A percentile compares a stretch with the other conserved stretches of the same genome.
phyloP scores from a whole-genome alignment of 805 yeast genomes.

The Candida oleophila region DNA sequence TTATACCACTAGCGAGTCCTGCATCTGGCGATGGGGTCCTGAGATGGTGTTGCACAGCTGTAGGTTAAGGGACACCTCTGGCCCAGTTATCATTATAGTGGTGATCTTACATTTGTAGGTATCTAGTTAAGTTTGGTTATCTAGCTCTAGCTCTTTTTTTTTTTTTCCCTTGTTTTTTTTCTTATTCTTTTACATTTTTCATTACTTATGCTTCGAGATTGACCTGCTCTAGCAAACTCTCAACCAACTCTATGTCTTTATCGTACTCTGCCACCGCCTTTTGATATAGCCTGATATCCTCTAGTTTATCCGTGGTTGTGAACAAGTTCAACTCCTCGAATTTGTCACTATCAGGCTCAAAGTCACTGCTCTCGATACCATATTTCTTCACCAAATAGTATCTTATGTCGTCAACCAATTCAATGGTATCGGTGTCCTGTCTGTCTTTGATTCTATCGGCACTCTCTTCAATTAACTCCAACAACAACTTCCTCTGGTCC shows the following conservation, averaged over 20 bases:
- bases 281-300: slow-evolving; percentile 17
- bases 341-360: slow-evolving; percentile 19
- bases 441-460: slow-evolving; percentile 58
- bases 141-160: neutral
- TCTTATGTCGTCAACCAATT: slow-evolving; percentile 73
- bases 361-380: slow-evolving; percentile 25
- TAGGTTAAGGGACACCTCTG: too few species aligned
- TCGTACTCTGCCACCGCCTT: slow-evolving; percentile 18
- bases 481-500: slow-evolving; percentile 24
- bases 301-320: slow-evolving; percentile 4
- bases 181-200: neutral
- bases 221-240: slow-evolving; percentile 24
- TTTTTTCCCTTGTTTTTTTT: neutral
- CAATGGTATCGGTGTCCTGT: slow-evolving; percentile 78
- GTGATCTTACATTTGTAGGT: too few species aligned
- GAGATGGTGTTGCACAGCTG: too few species aligned
- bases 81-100: too few species aligned
- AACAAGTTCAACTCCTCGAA: slow-evolving; percentile 9
- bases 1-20: too few species aligned
- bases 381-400: slow-evolving; percentile 52
- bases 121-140: too few species aligned
- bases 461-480: slow-evolving; percentile 34
- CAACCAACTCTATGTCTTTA: slow-evolving; percentile 28
- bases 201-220: slow-evolving; percentile 26
- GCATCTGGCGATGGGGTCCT: too few species aligned